A percentile compares a stretch with the other conserved stretches of the same genome.
Evolutionary conservation across 2,329 filamentous ascomycete genomes (phyloP).

Genomic region (Allantophomopsis cytisporea): DNA sequence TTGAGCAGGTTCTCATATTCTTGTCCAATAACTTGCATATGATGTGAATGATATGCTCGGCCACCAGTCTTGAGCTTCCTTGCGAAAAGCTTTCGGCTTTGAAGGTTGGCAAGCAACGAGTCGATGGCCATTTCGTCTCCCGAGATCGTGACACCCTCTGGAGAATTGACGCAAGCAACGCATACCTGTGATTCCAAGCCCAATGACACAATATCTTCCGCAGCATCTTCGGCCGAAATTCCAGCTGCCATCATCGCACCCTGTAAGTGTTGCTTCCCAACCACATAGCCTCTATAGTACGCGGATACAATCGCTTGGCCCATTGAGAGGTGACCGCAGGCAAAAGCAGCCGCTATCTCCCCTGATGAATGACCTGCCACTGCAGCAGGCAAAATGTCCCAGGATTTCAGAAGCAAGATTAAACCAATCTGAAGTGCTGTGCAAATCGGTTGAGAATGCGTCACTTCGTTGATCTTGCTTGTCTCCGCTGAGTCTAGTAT

Average conservation of each 20-base stretch:
- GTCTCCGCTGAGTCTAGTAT: neutral
- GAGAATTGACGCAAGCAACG: constrained; percentile 15
- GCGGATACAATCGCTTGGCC: too few relatives aligned
- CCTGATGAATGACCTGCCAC: constrained; percentile 29
- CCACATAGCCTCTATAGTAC: too few relatives aligned
- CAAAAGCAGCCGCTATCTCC: constrained; percentile 31
- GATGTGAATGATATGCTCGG: neutral
- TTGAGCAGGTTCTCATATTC: too few relatives aligned
- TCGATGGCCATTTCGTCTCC: constrained; percentile 1
- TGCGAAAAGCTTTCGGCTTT: neutral
- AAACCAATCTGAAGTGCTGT: constrained; percentile 30
- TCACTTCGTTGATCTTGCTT: neutral
- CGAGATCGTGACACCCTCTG: constrained; percentile 6
- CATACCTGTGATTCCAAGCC: constrained; percentile 1
- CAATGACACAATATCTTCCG: too few relatives aligned
- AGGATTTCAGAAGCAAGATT: constrained; percentile 25
- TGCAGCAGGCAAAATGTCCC: constrained; percentile 20
- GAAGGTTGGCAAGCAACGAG: neutral
- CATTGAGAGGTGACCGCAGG: too few relatives aligned
- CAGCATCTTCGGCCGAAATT: too few relatives aligned
- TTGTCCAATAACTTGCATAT: too few relatives aligned
- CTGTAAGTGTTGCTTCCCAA: too few relatives aligned
- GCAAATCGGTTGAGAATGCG: constrained; percentile 23
- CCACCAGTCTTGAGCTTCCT: neutral
- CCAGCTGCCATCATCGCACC: too few relatives aligned